These are phyloP conservation scores for Penicillium crustosum DNA, from an alignment of 2,329 filamentous ascomycete genomes.

Conservation along the genomic window DNA sequence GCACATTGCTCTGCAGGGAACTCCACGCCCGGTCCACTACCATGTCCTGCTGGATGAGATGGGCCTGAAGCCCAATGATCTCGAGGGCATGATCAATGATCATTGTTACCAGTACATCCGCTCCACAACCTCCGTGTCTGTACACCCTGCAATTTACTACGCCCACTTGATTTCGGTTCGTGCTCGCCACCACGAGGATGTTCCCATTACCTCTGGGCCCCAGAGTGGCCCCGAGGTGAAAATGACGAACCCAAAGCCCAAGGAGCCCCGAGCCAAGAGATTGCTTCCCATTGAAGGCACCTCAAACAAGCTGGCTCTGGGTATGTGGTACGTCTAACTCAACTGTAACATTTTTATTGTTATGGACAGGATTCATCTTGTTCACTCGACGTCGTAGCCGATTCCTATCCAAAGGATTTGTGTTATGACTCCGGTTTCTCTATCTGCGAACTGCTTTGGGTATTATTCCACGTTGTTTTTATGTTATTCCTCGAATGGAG, in stretches of 20 bases:
- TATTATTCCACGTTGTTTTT: not conserved
- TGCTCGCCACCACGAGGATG: slow-evolving; percentile 70
- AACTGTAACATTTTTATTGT: not conserved
- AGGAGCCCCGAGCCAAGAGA: slow-evolving; percentile 32
- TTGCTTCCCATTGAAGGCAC: slow-evolving; percentile 37
- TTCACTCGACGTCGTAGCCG: not conserved
- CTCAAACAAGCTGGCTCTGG: slow-evolving; percentile 31
- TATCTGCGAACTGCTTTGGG: not conserved
- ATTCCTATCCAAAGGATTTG: not conserved
- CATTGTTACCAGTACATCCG: slow-evolving; percentile 92
- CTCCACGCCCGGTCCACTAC: slow-evolving; percentile 88
- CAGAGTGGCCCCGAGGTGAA: slow-evolving; percentile 42
- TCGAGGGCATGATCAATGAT: slow-evolving; percentile 90
- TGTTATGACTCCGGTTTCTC: not conserved
- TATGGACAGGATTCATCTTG: not conserved
- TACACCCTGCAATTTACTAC: slow-evolving; percentile 85
- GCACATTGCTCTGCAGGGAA: slow-evolving; percentile 86
- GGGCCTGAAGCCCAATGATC: slow-evolving; percentile 61
- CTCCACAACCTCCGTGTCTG: slow-evolving; percentile 86
- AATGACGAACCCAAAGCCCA: slow-evolving; percentile 30
- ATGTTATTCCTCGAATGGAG: not conserved
- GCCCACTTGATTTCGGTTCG: slow-evolving; percentile 85
- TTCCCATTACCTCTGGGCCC: slow-evolving; percentile 41
- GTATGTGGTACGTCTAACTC: slow-evolving; percentile 44
- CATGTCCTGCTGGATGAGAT: slow-evolving; percentile 84